Base-by-base conservation (phyloP, 129 eudicot species). In the Artemisia argyi region DNA sequence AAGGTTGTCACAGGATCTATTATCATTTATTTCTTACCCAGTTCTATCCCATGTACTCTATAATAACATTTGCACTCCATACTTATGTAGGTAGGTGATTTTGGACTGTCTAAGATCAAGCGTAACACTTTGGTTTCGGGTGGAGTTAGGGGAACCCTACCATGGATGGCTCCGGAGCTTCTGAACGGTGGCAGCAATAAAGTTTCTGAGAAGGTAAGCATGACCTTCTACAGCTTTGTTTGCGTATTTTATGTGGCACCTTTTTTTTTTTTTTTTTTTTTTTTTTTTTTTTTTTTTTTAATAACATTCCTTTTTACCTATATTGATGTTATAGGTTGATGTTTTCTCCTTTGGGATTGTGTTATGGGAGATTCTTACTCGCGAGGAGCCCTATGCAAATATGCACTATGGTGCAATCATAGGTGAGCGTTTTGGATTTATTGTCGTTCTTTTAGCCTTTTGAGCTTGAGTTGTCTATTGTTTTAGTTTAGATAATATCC, bases 161-260 rank as follows among this genome's bases (percentile, higher is more conserved):
- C 98, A n/a, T 93, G 98, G 98, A 92, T 92, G 98, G 98, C 98
- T 77, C 98, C 98, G 9, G 98, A 92, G 84, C 81, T 92, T 42
- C 85, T 93, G 64, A 87, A 93, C 76, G 97, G 98, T 49, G 86
- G 98, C 75, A 93, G 97, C 84, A 93, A 71, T 78, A 89, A 85
- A 81, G 98, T 93, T 66, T 93, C 97, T 55, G 98, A 93, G 66
- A 93, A 93, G 91, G 98, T 88, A 76, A 71, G 48, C 75, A 35
- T 76, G 51, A 42, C 17, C 54, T 12, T 28, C 18, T 76, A 18
- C 51, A 19, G 24, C 63, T 44, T 49, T 20, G 62, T 24, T 44
- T 48, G 32, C 26, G n/a, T 48, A 39, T 39, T 39, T 39, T 20
- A 44, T 60, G 58, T 48, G 4, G 28, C 61, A 66, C 59, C 11